Base-by-base conservation (phyloP, 2,329 filamentous ascomycete species). In the Pyrenophora seminiperda region DNA sequence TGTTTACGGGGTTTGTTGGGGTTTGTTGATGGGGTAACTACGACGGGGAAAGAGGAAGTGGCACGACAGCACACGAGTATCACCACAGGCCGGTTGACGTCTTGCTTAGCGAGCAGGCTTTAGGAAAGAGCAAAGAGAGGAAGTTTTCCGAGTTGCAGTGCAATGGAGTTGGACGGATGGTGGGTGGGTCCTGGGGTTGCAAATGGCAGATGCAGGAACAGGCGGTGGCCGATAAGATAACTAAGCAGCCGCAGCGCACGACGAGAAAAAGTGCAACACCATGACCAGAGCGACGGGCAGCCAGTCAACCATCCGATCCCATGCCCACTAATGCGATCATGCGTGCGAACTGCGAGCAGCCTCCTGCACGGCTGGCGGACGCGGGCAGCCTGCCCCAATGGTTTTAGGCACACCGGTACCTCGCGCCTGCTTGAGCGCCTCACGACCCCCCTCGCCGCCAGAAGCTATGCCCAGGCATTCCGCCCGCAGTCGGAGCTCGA, bases 401-500 rank as follows among this genome's bases (percentile, higher is more conserved):
- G 51, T 55, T 47, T 48, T 42, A 47, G 29, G 15, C 39, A 20
- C n/a, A n/a, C n/a, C n/a, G n/a, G n/a, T 22, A 29, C 43, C 40
- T 24, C 40, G 46, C 50, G 41, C 41, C 49, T 44, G 60, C 64
- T 63, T 67, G 68, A 71, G 45, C 59, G 52, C 43, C 67, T 73
- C 36, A 59, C 59, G 39, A 45, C 57, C 22, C 53, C 68, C 24
- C 24, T 27, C 24, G 24, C 24, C 43, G 38, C 63, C 49, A 50
- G 59, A 29, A 61, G 56, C 41, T 68, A 68, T 54, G 76, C 76
- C 24, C 66, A 70, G 44, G 65, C 71, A 7, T 64, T 67, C 55
- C 74, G 74, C 53, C 57, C 72, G 14, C 72, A 72, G 51, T 70
- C 79, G n/a, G 79, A 81, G 18, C 77, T 88, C 17, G 85, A 88